Base-by-base conservation (phyloP, 129 eudicot genomes). In the Tagetes erecta region DNA sequence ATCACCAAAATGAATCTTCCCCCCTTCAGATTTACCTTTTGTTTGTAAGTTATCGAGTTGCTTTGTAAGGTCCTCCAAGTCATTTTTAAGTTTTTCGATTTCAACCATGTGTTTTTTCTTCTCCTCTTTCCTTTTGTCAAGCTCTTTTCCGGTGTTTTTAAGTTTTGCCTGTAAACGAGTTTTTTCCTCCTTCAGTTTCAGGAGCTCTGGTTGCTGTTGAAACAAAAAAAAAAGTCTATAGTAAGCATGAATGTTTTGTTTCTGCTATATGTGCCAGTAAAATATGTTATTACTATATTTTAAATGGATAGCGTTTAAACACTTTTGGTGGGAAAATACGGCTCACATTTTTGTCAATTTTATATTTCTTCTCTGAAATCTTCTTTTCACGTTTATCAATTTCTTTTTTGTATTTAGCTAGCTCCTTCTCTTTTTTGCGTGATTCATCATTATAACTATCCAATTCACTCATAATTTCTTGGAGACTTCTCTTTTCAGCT, bases 161-260 rank as follows among this genome's bases (percentile, higher is more conserved):
- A 91, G 87, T 84, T 88, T 95, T 68, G 92, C 87, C 49, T 63
- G 80, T 63, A 91, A 78, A 33, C 97, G 97, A 36, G 88, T 66
- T 66, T 74, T 84, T 82, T 87, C 96, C 87, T 90, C 97, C 90
- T 87, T 87, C 51, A 91, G 75, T 78, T 87, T 91, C 11, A 88
- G 72, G 74, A 95, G 82, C 85, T 95, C 99, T n/a, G 96, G 95
- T 91, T 91, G 97, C 99, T 91, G 79, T 68, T 12, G 11, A 84
- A 55, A 75, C 50, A 74, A 31, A 80, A 55, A 80, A 60, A 68
- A 65, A 2, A 46, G 10, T 5, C 59, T 42, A 77, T 33, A 7
- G 49, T 42, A 27, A 70, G 76, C 78, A 33, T 37, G 3, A 36
- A 62, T 62, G 9, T 2, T 62, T 12, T 1, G 37, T 36, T 39